Base-by-base conservation (phyloP, 2,329 filamentous ascomycete genomes). In the Penicillium sp. region DNA sequence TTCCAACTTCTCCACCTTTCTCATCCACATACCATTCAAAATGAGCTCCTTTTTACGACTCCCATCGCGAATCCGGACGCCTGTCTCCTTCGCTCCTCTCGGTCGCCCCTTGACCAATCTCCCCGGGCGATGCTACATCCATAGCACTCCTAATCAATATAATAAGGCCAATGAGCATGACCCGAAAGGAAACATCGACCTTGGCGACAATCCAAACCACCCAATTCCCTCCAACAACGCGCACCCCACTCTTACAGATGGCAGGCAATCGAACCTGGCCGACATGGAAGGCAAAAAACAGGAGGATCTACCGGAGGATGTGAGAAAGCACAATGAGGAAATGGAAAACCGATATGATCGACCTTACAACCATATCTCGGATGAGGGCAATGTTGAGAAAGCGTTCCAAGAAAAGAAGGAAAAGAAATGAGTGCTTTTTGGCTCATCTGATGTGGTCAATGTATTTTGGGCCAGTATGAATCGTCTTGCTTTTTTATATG, bases 281-380 rank as follows among this genome's bases (percentile, higher is more conserved):
- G 71, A 75, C 42, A 45, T 55, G 3, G 52, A 70, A 6, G 73
- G 73, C 0, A 65, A 69, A 1, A 35, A 52, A 13, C 57, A 60
- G 1, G 49, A 62, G 0, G 64, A 74, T 62, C 49, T 73, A 1
- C 70, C 73, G 1, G 61, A 70, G 10, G 73, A 75, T 55, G 73
- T 75, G 54, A 73, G 67, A 53, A 50, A 56, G 52, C 73, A 75
- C 58, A 76, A 75, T 49, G 54, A 56, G 24, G 73, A 74, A 2
- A 54, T 75, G 52, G 63, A 67, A n/a, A 45, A 69, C 6, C 64
- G 73, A 27, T 64, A 72, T 56, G 72, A 74, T 59, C 63, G 64
- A 43, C 57, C 72, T 11, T 74, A 70, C 51, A 74, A 73, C 55
- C 63, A 67, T 48, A 68, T 72, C 16, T 26, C 29, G 3, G 53